Conservation (phyloP, 495 filamentous ascomycete species). For the Hypoxylon trugodes region DNA sequence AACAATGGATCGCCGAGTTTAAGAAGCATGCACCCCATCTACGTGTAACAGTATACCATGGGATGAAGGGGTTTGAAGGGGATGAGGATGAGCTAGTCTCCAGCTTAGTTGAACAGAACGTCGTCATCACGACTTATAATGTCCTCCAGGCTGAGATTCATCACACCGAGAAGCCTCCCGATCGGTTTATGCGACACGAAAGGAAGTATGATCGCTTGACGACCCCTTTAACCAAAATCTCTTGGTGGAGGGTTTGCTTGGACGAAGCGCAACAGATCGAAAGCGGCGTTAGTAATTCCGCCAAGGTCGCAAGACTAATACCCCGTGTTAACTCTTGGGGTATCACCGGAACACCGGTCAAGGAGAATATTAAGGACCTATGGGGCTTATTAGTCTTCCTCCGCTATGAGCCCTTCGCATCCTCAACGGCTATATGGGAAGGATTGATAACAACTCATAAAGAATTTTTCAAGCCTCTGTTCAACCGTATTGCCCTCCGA, state of each 20-base stretch:
- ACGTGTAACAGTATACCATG: conserved; percentile 55
- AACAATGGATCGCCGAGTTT: conserved; percentile 90
- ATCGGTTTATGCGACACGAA: conserved; percentile 69
- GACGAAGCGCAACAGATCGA: conserved; percentile 98
- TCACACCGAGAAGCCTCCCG: conserved; percentile 69
- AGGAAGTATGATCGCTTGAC: conserved; percentile 72
- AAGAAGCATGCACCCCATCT: conserved; percentile 63
- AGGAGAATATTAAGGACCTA: conserved; percentile 76
- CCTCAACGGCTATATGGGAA: conserved; percentile 69
- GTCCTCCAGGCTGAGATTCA: conserved; percentile 81
- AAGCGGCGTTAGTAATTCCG: conserved; percentile 82
- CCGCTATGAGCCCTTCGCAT: conserved; percentile 76
- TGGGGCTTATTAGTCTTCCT: conserved; percentile 82
- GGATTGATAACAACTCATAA: conserved; percentile 66
- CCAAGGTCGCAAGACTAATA: conserved; percentile 78
- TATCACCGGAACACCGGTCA: conserved; percentile 90
- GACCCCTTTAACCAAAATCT: conserved; percentile 79
- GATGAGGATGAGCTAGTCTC: conserved; percentile 55
- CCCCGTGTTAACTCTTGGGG: conserved; percentile 89
- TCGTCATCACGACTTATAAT: conserved; percentile 88
- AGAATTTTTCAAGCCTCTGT: conserved; percentile 69
- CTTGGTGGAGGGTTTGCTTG: conserved; percentile 92
- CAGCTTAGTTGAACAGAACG: conserved; percentile 66
- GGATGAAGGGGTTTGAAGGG: conserved; percentile 51
- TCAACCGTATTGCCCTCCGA: conserved; percentile 74